Conservation (phyloP, 805 yeast species). For the Myxozyma neotropica region DNA sequence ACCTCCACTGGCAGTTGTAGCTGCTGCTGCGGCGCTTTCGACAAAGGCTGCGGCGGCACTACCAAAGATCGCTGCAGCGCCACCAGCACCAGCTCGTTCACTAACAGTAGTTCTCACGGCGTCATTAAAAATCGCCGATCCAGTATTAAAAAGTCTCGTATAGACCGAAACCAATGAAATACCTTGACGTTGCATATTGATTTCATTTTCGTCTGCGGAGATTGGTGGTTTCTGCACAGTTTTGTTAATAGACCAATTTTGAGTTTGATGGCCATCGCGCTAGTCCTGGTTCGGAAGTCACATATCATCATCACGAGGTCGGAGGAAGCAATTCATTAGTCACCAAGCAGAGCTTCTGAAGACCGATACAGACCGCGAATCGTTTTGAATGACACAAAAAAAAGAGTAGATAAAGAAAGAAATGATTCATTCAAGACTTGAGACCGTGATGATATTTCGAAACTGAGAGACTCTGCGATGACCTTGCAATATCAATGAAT, state of each 20-base stretch:
- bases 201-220: background rate
- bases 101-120: constrained; percentile 2
- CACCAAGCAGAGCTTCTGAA: background rate
- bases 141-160: constrained; percentile 1
- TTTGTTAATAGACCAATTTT: background rate
- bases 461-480: background rate
- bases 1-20: background rate
- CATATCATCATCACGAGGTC: constrained; percentile 6
- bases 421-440: no score
- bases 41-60: constrained; percentile 10
- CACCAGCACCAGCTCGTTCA: background rate
- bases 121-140: background rate
- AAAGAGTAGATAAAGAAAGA: no score
- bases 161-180: background rate
- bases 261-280: constrained; percentile 2
- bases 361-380: background rate
- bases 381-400: background rate
- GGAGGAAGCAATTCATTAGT: background rate
- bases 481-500: no score
- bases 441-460: no score
- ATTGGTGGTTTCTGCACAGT: background rate
- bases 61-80: constrained; percentile 9
- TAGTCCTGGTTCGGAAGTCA: background rate
- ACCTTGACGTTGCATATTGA: no score
- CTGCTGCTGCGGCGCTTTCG: constrained; percentile 6